A percentile compares a stretch with the other conserved stretches of the same genome.
Evolutionary conservation across 352 stramenopile species (phyloP).

Genomic region (Saprolegnia parasitica): DNA sequence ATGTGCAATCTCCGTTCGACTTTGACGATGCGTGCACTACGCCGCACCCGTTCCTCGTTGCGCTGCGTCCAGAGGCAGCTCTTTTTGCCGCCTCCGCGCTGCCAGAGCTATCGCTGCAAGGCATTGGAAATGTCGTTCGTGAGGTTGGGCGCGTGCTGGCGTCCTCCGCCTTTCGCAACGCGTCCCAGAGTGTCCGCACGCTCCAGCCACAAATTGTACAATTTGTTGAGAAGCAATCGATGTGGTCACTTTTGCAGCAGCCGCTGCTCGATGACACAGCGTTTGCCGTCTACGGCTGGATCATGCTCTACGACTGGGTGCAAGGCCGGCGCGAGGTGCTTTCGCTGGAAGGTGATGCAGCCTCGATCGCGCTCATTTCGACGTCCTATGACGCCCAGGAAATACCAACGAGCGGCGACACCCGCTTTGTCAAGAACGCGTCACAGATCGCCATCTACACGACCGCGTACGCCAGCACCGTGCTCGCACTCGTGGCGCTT

Average conservation of each 20-base stretch:
- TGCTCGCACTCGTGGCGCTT: background rate
- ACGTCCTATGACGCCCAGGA: background rate
- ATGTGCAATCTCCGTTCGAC: background rate
- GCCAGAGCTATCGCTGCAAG: too few species aligned
- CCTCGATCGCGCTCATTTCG: background rate
- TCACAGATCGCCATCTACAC: background rate
- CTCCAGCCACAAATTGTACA: background rate
- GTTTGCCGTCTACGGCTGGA: background rate
- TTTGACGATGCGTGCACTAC: background rate
- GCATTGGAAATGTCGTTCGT: too few species aligned
- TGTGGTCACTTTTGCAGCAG: background rate
- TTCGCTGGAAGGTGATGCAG: slow-evolving; percentile 10
- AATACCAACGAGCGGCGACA: too few species aligned
- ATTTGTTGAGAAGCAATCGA: background rate
- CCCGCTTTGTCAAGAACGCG: background rate
- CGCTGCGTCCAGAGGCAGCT: background rate
- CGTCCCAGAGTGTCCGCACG: too few species aligned
- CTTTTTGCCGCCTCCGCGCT: background rate
- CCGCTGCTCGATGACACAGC: background rate
- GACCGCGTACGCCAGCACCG: background rate
- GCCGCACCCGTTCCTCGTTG: background rate
- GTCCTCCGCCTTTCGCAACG: too few species aligned
- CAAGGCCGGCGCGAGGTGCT: slow-evolving; percentile 1
- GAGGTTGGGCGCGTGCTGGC: too few species aligned
- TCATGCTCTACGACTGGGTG: slow-evolving; percentile 5